These are phyloP conservation scores for Lentinus polychrous DNA, from an alignment of 1,284 basidiomycete species.

Conservation along the genomic window DNA sequence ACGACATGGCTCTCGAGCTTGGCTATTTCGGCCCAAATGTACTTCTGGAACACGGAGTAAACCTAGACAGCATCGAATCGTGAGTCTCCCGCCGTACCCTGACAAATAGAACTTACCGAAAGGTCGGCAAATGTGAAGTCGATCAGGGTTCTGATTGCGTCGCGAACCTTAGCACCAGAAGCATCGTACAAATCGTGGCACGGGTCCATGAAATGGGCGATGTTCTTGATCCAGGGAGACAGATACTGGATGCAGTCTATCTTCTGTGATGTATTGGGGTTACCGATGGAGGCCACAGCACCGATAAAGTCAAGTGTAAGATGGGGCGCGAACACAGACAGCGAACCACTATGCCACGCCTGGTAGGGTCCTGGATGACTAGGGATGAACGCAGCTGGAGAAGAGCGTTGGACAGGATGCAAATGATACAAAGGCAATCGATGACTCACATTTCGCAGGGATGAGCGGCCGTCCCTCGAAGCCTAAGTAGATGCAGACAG, in stretches of 20 bases:
- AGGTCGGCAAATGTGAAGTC: slow-evolving; percentile 67
- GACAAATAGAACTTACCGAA: slow-evolving; percentile 38
- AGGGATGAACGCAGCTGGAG: slow-evolving; percentile 65
- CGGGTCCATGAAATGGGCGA: slow-evolving; percentile 67
- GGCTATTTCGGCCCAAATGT: slow-evolving; percentile 71
- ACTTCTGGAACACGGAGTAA: slow-evolving; percentile 58
- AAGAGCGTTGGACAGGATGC: slow-evolving; percentile 10
- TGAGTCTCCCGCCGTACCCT: not conserved
- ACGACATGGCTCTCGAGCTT: slow-evolving; percentile 60
- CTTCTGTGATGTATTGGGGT: slow-evolving; percentile 44
- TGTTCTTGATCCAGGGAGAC: slow-evolving; percentile 81
- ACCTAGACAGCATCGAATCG: slow-evolving; percentile 39
- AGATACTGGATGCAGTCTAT: slow-evolving; percentile 75
- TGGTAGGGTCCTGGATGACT: slow-evolving; percentile 63
- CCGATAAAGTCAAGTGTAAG: slow-evolving; percentile 83
- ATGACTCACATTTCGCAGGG: slow-evolving; percentile 53
- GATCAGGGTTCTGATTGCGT: slow-evolving; percentile 71
- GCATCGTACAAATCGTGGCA: slow-evolving; percentile 58
- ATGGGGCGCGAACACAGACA: slow-evolving; percentile 70
- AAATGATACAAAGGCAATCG: slow-evolving; percentile 1
- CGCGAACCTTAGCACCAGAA: slow-evolving; percentile 66
- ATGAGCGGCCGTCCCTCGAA: slow-evolving; percentile 68
- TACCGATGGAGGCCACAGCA: slow-evolving; percentile 69
- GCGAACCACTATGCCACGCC: slow-evolving; percentile 58
- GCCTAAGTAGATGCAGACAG: slow-evolving; percentile 73